Evolutionary conservation across 1,284 basidiomycete genomes (phyloP), one percentile per base, ranked within the genome.

Genomic region (Austroboletus novae-zelandiae): DNA sequence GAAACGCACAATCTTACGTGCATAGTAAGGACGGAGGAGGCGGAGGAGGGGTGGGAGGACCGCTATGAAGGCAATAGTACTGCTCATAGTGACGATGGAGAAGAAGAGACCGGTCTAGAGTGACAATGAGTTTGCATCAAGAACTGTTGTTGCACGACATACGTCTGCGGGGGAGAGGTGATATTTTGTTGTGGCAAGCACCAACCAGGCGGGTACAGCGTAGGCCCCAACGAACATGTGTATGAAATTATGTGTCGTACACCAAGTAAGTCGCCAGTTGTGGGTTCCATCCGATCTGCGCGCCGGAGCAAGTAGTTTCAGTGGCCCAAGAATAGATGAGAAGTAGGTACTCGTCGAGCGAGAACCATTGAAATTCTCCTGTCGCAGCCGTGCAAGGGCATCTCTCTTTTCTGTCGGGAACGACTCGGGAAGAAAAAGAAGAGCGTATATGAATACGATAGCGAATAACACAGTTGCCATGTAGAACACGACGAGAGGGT

Each of bases 261-360:
- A 68, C 49, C 58, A 57, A 32, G 57, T 23, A 7, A 71, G 57
- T 32, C 69, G 63, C 66, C 66, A 71, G 20, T 65, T 66, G 17
- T 40, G 56, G 42, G 41, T 51, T 15, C 66, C 69, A 5, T 61
- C 58, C 15, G 35, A 9, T 32, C 51, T 58, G 14, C 48, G 55
- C 15, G 27, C 54, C 4, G 70, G 69, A 13, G 58, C 43, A 15
- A 71, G 48, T 15, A 55, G 40, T 29, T 55, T 55, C 29, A 71
- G 46, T 9, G 68, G 67, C 29, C 60, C 59, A 6, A 72, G n/a
- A 37, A 18, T 25, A 25, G n/a, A 37, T 37, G 36, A 37, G 13
- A 37, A 17, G 9, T 6, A 18, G 9, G 15, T 37, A 4, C 2
- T 9, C 17, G 36, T 37, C 4, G 17, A 37, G 32, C 15, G 15